Conservation (phyloP, 345 rosid genomes). For the Syzygium aromaticum region DNA sequence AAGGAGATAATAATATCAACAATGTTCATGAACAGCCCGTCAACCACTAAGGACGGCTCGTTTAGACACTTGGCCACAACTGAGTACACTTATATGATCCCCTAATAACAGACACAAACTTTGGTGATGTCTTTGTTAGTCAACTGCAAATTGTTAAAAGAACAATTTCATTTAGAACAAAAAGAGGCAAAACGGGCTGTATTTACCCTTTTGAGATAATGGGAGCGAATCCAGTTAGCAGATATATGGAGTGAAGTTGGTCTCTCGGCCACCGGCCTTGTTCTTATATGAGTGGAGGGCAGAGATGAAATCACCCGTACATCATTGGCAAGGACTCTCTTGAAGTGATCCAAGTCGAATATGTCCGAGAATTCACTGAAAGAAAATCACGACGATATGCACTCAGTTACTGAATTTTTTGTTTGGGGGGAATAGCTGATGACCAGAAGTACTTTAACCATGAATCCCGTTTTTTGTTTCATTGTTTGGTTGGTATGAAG, state of each 20-base stretch:
- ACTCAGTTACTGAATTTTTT: neutral
- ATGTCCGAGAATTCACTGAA: constrained; percentile 94
- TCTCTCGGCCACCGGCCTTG: constrained; percentile 75
- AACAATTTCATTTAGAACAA: neutral
- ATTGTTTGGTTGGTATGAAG: neutral
- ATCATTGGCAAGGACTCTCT: constrained; percentile 64
- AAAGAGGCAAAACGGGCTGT: neutral
- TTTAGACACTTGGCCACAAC: neutral
- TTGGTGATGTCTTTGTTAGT: neutral
- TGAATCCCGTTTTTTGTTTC: neutral
- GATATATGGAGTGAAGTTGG: constrained; percentile 72
- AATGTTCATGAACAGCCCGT: neutral
- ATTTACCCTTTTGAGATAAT: constrained; percentile 68
- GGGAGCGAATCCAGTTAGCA: constrained; percentile 88
- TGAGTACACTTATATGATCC: neutral
- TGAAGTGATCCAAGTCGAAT: constrained; percentile 88
- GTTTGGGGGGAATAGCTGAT: neutral
- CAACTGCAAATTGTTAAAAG: neutral
- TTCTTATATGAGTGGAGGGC: constrained; percentile 75
- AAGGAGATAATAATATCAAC: neutral
- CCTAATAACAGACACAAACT: neutral
- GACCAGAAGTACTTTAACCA: neutral
- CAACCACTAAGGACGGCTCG: neutral
- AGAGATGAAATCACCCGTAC: constrained; percentile 72
- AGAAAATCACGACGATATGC: neutral